phyloP scores from a whole-genome alignment of 306 rosid genomes.

The Cicer arietinum region DNA sequence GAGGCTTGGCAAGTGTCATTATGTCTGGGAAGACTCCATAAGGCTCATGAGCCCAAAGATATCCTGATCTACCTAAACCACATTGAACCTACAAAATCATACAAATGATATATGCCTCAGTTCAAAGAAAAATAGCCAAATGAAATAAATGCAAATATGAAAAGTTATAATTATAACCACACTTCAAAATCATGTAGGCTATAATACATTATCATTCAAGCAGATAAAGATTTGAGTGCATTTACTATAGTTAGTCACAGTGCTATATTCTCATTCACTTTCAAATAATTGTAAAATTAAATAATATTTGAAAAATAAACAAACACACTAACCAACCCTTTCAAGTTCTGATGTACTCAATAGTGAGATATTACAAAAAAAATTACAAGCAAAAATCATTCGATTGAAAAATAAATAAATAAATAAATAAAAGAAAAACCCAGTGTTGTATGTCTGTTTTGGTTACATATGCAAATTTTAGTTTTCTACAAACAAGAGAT shows the following conservation, averaged over 20 bases:
- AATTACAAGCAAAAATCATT: background rate
- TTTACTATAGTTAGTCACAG: background rate
- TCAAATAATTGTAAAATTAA: background rate
- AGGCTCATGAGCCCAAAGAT: slow-evolving; percentile 88
- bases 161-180: background rate
- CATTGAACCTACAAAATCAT: slow-evolving; percentile 74
- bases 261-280: background rate
- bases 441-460: background rate
- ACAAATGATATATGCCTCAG: background rate
- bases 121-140: slow-evolving; percentile 11
- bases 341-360: slow-evolving; percentile 15
- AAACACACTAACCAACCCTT: slow-evolving; percentile 11
- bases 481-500: background rate
- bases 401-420: background rate
- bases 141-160: background rate
- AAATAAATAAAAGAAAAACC: background rate
- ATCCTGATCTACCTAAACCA: slow-evolving; percentile 89
- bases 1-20: slow-evolving; percentile 96
- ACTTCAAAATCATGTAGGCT: background rate
- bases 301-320: background rate
- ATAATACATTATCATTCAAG: slow-evolving; percentile 11
- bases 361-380: slow-evolving; percentile 1
- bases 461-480: slow-evolving; percentile 14
- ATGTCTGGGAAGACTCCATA: slow-evolving; percentile 80
- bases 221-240: background rate